Conservation (phyloP, 2,329 filamentous ascomycete species). For the Pleurostoma richardsiae region DNA sequence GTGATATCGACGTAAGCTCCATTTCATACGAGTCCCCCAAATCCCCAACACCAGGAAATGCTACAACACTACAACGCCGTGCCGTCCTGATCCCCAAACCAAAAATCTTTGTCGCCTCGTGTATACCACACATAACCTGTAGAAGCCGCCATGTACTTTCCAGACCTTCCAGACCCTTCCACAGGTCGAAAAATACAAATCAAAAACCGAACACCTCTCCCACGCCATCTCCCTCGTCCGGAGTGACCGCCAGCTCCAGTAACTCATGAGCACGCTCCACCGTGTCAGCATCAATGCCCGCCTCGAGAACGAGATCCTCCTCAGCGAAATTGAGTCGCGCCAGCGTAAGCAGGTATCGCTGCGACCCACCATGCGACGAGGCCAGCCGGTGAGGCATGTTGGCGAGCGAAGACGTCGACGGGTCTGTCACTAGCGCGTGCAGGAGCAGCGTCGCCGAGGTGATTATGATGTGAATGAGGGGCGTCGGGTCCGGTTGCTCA, state of each 20-base stretch:
- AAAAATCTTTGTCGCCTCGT: no score
- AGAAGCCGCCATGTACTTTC: no score
- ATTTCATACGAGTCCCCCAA: no score
- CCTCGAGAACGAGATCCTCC: slow-evolving; percentile 73
- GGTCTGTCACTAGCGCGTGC: slow-evolving; percentile 46
- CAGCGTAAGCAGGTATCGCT: slow-evolving; percentile 77
- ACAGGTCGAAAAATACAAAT: neutral
- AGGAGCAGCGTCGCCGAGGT: slow-evolving; percentile 43
- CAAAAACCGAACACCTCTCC: slow-evolving; percentile 27
- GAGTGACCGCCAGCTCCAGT: slow-evolving; percentile 73
- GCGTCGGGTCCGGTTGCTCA: slow-evolving; percentile 7
- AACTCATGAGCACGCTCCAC: slow-evolving; percentile 77
- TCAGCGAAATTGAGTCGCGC: slow-evolving; percentile 80
- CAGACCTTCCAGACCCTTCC: neutral
- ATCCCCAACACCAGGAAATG: no score
- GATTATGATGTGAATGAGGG: slow-evolving; percentile 38
- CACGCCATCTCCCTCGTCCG: slow-evolving; percentile 54
- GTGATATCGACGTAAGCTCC: no score
- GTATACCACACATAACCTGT: no score
- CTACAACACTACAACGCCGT: no score
- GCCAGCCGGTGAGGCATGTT: slow-evolving; percentile 70
- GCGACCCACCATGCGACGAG: slow-evolving; percentile 64
- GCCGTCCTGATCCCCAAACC: no score
- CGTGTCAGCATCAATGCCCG: slow-evolving; percentile 70
- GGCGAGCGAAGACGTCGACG: slow-evolving; percentile 34